Evolutionary conservation across 2,329 filamentous ascomycete genomes (phyloP).

Genomic region (Thermoascus crustaceus): DNA sequence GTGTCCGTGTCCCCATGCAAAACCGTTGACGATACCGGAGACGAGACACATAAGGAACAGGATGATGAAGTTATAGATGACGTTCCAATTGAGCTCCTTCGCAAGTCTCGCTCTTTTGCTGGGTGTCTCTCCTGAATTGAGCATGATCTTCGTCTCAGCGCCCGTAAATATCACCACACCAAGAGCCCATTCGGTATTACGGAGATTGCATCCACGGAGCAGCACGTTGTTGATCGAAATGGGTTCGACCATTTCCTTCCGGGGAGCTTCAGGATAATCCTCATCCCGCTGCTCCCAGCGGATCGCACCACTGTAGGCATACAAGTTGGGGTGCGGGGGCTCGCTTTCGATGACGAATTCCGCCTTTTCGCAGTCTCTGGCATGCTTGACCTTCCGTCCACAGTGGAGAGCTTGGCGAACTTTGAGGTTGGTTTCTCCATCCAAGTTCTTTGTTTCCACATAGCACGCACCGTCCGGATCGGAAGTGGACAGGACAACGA

Average conservation of each 20-base stretch:
- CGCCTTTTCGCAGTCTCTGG: constrained; percentile 81
- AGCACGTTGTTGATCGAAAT: constrained; percentile 93
- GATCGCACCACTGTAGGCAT: constrained; percentile 85
- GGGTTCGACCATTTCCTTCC: constrained; percentile 78
- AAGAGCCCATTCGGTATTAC: constrained; percentile 93
- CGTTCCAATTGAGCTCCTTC: constrained; percentile 91
- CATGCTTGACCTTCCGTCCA: constrained; percentile 73
- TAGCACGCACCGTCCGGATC: constrained; percentile 93
- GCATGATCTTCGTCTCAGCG: constrained; percentile 97
- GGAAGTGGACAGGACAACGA: constrained; percentile 86
- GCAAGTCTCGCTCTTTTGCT: constrained; percentile 88
- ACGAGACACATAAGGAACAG: constrained; percentile 84
- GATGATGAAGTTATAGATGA: constrained; percentile 91
- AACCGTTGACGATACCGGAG: constrained; percentile 74
- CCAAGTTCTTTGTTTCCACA: constrained; percentile 95
- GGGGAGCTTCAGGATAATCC: constrained; percentile 52
- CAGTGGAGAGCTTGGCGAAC: constrained; percentile 85
- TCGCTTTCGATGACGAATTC: constrained; percentile 88
- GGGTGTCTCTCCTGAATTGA: constrained; percentile 91
- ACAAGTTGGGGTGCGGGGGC: constrained; percentile 83
- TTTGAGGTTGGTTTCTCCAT: constrained; percentile 96
- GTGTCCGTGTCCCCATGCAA: constrained; percentile 66
- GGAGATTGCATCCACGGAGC: constrained; percentile 82
- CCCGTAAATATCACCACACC: constrained; percentile 92
- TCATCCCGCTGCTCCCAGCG: constrained; percentile 72